Base-by-base conservation (phyloP, 2,329 filamentous ascomycete species). In the Fusarium cyanostomum region DNA sequence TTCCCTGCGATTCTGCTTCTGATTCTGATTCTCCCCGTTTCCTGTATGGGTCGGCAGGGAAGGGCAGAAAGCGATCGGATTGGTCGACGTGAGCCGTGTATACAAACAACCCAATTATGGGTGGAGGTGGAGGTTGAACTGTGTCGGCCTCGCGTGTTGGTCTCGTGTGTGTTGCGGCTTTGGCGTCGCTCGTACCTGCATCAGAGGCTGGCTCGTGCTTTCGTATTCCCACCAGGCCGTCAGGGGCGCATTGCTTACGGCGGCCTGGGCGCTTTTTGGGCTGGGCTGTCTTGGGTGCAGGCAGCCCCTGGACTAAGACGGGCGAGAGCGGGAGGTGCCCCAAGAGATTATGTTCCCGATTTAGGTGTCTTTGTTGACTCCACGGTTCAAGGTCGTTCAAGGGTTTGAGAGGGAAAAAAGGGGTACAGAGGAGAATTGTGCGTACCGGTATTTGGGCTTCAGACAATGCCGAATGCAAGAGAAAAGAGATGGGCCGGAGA, bases 191-290 rank as follows among this genome's bases (percentile, higher is more conserved):
- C 38, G 68, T 70, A 67, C 68, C 68, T 70, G 68, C 68, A 64
- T 70, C 54, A 46, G 48, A 64, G 46, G 52, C 44, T 69, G 68
- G 68, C 64, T 69, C 58, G 68, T 69, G 68, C 68, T 67, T 70
- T 69, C 63, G 68, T 70, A 64, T 67, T 64, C 49, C 43, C 48
- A 41, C 56, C 62, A 57, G 56, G 59, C 46, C 66, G 48, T 63
- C 64, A 70, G 63, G 67, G 67, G 58, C 53, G 56, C 43, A 39
- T 59, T 38, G 28, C 48, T 46, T 43, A 59, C 49, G 45, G 56
- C 44, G 35, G 49, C 60, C 49, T 56, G 43, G 57, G 38, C 52
- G 31, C 42, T 48, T 21, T 38, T 53, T 44, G 48, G 46, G 52
- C 50, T 44, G 39, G 18, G 39, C 21, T 45, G 44, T 37, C 31